phyloP scores from a whole-genome alignment of 805 yeast species.

The Metschnikowia borealis region DNA sequence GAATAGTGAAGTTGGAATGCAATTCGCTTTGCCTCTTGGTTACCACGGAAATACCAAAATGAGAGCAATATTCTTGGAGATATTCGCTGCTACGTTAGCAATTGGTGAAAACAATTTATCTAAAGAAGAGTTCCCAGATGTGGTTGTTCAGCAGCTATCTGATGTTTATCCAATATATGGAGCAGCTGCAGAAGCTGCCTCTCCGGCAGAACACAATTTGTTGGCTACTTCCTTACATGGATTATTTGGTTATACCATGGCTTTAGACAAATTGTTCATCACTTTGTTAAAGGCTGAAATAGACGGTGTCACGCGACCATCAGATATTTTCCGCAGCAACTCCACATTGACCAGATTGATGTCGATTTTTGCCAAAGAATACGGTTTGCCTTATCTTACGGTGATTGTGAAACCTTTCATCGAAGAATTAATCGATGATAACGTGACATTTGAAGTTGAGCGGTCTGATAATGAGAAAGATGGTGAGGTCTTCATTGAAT shows the following conservation, averaged over 20 bases:
- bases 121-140: slow-evolving; percentile 28
- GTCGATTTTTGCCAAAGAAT: slow-evolving; percentile 64
- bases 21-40: slow-evolving; percentile 73
- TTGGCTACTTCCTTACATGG: slow-evolving; percentile 63
- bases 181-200: slow-evolving; percentile 57
- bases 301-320: slow-evolving; percentile 51
- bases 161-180: slow-evolving; percentile 43
- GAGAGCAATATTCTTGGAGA: slow-evolving; percentile 69
- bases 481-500: slow-evolving; percentile 49
- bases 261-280: slow-evolving; percentile 45
- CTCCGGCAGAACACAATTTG: slow-evolving; percentile 65
- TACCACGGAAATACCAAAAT: slow-evolving; percentile 64
- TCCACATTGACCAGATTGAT: slow-evolving; percentile 77
- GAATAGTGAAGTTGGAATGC: slow-evolving; percentile 74
- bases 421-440: slow-evolving; percentile 44
- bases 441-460: slow-evolving; percentile 63
- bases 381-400: slow-evolving; percentile 57
- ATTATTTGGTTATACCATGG: slow-evolving; percentile 41
- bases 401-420: slow-evolving; percentile 54
- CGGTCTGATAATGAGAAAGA: slow-evolving; percentile 36
- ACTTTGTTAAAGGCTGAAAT: slow-evolving; percentile 62
- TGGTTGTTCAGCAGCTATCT: slow-evolving; percentile 23
- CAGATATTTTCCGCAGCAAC: slow-evolving; percentile 75
- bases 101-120: slow-evolving; percentile 24
- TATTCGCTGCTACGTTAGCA: slow-evolving; percentile 63